Base-by-base conservation (phyloP, 352 stramenopile genomes). In the Globisporangium alternatum region DNA sequence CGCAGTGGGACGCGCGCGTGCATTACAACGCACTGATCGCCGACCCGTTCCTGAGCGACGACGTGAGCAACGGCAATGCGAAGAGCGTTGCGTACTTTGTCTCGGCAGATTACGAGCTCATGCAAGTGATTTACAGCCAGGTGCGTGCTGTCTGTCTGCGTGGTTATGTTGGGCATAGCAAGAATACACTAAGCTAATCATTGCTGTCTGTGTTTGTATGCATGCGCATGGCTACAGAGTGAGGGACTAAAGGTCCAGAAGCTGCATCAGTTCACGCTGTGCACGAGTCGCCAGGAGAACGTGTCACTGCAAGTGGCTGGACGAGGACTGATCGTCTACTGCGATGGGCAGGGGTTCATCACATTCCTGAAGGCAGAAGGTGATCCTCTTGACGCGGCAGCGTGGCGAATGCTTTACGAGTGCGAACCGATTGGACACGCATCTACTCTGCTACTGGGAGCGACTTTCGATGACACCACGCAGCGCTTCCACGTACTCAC, bases 1-100 rank as follows among this genome's bases (percentile, higher is more conserved):
- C 85, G 39, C 81, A 92, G 28, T 93, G 86, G 86, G 77, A 92
- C 37, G 72, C 82, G 12, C 82, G 84, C 21, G 72, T 88, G 54
- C 76, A 83, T 60, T 68, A 89, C 72, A 93, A 95, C 65, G 75
- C 71, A 6, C 70, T 95, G 39, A 63, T 69, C 3, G 55, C 65
- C 0, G 84, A 93, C 60, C 81, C 83, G 19, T 91, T 91, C 62
- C 61, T 76, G 47, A 72, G 74, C 53, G 68, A 74, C 8, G 22
- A 28, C 9, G 75, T 56, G 39, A 31, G 30, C 58, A 69, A 68
- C 6, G 56, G 41, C 12, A 60, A 49, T 2, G 31, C 54, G 2
- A 67, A 67, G 7, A 78, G 60, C 58, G 76, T 89, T 17, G 78
- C 75, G 48, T 94, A 93, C 64, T 91, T 83, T 39, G 56, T 95